Evolutionary conservation across 2,329 filamentous ascomycete genomes (phyloP).

Genomic region (Cladosporium halotolerans): DNA sequence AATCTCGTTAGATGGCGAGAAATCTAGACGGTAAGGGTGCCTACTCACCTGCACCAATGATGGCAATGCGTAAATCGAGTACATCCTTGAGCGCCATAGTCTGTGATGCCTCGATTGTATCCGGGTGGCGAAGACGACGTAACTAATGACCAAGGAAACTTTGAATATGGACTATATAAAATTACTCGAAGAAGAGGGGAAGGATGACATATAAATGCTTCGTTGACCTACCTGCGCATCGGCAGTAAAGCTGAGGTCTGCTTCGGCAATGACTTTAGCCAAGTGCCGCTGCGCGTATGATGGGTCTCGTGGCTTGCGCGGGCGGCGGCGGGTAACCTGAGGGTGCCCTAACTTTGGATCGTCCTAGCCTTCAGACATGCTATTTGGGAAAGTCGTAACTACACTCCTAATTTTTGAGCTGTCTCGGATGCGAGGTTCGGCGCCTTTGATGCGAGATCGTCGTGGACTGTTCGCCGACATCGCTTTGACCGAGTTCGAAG

Average conservation of each 20-base stretch:
- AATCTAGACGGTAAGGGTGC: neutral
- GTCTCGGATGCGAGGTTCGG: too few relatives aligned
- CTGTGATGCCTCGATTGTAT: neutral
- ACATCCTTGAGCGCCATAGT: constrained; percentile 28
- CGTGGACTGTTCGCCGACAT: too few relatives aligned
- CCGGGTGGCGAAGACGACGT: too few relatives aligned
- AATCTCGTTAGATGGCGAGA: neutral
- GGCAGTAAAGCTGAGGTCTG: constrained; percentile 9
- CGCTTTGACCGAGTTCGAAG: too few relatives aligned
- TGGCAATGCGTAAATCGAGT: constrained; percentile 29
- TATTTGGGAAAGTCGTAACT: neutral
- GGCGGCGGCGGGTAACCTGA: too few relatives aligned
- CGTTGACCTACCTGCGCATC: neutral
- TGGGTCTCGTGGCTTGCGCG: neutral
- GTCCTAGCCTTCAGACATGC: neutral
- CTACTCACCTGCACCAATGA: constrained; percentile 30
- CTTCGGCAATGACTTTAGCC: constrained; percentile 12
- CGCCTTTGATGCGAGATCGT: too few relatives aligned
- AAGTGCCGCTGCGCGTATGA: neutral
- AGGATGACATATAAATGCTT: neutral
- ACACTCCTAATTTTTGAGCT: neutral
- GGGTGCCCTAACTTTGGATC: too few relatives aligned
- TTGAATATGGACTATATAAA: neutral
- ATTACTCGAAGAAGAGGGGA: neutral
- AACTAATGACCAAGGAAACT: neutral